Evolutionary conservation across 345 rosid genomes (phyloP).

Genomic region (Erodium maritimum): DNA sequence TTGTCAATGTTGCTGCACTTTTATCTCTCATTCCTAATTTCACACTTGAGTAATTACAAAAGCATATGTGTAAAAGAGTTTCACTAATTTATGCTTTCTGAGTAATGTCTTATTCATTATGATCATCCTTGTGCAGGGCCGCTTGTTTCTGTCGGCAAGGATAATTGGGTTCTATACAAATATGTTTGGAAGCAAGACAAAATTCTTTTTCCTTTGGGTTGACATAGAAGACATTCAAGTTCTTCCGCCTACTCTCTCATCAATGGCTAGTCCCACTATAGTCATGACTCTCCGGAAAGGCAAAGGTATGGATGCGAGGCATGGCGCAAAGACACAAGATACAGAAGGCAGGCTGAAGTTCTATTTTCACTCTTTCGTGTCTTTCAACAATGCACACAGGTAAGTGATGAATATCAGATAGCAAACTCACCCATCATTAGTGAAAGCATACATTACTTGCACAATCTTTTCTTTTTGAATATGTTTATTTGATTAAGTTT

Average conservation of each 20-base stretch:
- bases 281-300: constrained; percentile 67
- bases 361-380: constrained; percentile 90
- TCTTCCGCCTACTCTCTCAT: constrained; percentile 65
- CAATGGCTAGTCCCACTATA: constrained; percentile 88
- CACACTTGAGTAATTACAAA: background rate
- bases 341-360: constrained; percentile 91
- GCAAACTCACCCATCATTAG: background rate
- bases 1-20: background rate
- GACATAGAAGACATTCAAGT: constrained; percentile 84
- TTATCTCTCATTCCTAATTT: background rate
- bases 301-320: constrained; percentile 81
- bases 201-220: constrained; percentile 94
- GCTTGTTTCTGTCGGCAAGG: constrained; percentile 82
- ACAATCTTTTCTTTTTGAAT: background rate
- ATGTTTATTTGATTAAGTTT: background rate
- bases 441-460: background rate
- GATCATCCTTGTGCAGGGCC: constrained; percentile 50
- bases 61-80: background rate
- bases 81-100: background rate
- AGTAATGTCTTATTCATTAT: background rate
- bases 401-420: constrained; percentile 13
- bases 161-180: constrained; percentile 88
- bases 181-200: constrained; percentile 83
- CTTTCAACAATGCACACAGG: constrained; percentile 81
- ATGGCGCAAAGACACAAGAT: constrained; percentile 81